Conservation (phyloP, 192 early-diverging fungal genomes). For the Backusella macrospora region DNA sequence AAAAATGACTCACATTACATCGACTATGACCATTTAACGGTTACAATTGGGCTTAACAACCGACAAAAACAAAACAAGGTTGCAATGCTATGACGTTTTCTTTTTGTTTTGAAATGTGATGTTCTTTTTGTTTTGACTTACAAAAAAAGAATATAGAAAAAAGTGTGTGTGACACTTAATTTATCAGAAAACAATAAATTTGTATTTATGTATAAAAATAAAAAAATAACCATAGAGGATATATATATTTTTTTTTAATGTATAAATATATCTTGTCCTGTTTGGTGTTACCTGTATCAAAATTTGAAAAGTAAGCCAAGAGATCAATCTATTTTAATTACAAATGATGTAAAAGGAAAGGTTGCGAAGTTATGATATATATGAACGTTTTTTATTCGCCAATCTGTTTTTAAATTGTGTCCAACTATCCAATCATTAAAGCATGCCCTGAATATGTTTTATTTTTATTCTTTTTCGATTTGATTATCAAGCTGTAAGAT, state of each 20-base stretch:
- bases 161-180: neutral
- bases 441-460: neutral
- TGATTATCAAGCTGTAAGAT: neutral
- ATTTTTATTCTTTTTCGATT: neutral
- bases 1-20: neutral
- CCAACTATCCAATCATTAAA: neutral
- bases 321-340: neutral
- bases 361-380: neutral
- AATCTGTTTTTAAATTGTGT: neutral
- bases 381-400: neutral
- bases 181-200: too few species aligned
- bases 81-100: neutral
- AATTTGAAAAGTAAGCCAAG: neutral
- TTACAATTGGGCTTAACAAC: neutral
- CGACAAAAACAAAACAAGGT: neutral
- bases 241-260: too few species aligned
- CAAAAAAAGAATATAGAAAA: neutral
- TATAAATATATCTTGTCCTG: neutral
- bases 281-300: neutral
- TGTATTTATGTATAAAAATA: too few species aligned
- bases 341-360: neutral
- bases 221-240: too few species aligned
- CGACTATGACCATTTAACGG: constrained; percentile 1
- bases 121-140: neutral
- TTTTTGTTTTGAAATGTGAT: neutral